Base-by-base conservation (phyloP, 805 yeast species). In the Candida loeiensis region DNA sequence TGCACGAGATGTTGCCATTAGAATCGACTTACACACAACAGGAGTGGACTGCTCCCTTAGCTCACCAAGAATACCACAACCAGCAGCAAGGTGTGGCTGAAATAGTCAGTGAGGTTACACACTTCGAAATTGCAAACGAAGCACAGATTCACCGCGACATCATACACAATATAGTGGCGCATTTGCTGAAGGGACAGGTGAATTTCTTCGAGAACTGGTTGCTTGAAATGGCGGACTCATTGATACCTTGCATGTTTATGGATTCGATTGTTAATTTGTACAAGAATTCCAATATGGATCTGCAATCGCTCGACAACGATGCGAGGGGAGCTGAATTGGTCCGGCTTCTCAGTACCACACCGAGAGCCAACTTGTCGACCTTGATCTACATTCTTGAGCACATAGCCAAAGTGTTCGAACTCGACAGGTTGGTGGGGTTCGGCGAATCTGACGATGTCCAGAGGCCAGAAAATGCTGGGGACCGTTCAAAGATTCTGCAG, bases 191-290 rank as follows among this genome's bases (percentile, higher is more conserved):
- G 18, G 41, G 39, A 8, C 36, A 45, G 4, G 46, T 66, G 4
- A 65, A 62, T 39, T 68, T 66, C 39, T 28, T 64, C 21, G 64
- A 63, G 39, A 57, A 56, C 41, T 69, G 74, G 74, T 50, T 69
- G 17, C 49, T 69, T 6, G 73, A 69, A 42, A 56, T 61, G 11
- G 56, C 61, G 27, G 74, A 69, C 40, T 63, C 73, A 0, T 44
- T 68, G 17, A 66, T 69, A 11, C 74, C 74, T 0, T 67, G 68
- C 39, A 58, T 64, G 46, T 59, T 65, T 4, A 65, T 54, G 45
- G 74, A 69, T 28, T 45, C 64, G 12, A 44, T 65, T 18, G 36
- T 57, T 9, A 47, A 46, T 11, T 40, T 41, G 16, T 62, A 57
- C 41, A 48, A 45, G 20, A 37, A 41, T 6, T 19, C 39, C 18